phyloP scores from a whole-genome alignment of 1,284 basidiomycete genomes.

The Cutaneotrichosporon cavernicola region DNA sequence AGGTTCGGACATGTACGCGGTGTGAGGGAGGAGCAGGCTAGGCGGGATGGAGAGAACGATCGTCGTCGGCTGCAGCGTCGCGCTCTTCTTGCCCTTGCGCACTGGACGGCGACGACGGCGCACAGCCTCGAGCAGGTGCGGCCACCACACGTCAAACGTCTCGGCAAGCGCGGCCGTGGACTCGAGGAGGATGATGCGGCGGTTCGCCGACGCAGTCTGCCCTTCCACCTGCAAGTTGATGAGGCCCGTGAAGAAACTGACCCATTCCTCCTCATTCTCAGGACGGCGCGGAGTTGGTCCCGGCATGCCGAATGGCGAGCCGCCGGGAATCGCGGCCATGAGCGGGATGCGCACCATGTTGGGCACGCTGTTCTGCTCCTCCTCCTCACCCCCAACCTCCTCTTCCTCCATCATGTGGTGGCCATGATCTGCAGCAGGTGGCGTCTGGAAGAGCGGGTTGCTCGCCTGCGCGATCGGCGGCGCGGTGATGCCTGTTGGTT shows the following conservation, averaged over 20 bases:
- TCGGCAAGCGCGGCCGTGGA: conserved; percentile 72
- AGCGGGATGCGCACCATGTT: conserved; percentile 25
- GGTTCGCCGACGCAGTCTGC: conserved; percentile 13
- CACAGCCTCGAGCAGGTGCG: conserved; percentile 70
- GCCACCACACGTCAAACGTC: conserved; percentile 74
- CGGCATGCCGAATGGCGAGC: conserved; percentile 16
- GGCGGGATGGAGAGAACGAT: conserved; percentile 81
- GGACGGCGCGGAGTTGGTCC: conserved; percentile 6
- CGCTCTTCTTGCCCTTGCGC: conserved; percentile 14
- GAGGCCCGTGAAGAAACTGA: conserved; percentile 37
- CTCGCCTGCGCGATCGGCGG: conserved; percentile 22
- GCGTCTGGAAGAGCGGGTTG: conserved; percentile 61
- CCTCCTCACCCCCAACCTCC: conserved; percentile 22
- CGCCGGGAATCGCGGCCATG: conserved; percentile 13
- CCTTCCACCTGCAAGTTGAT: conserved; percentile 34
- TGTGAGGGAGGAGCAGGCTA: conserved; percentile 59
- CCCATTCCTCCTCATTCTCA: conserved; percentile 35
- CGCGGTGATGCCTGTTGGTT: conserved; percentile 27
- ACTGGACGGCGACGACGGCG: conserved; percentile 60
- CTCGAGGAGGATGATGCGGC: conserved; percentile 75
- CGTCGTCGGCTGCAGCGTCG: conserved; percentile 60
- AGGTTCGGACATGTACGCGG: conserved; percentile 35
- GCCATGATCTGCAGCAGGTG: conserved; percentile 40
- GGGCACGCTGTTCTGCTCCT: conserved; percentile 16
- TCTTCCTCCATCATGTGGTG: conserved; percentile 16